Evolutionary conservation across 192 early-diverging fungal species (phyloP), one percentile per base, ranked within the genome.

Genomic region (Rhizophagus clarus): DNA sequence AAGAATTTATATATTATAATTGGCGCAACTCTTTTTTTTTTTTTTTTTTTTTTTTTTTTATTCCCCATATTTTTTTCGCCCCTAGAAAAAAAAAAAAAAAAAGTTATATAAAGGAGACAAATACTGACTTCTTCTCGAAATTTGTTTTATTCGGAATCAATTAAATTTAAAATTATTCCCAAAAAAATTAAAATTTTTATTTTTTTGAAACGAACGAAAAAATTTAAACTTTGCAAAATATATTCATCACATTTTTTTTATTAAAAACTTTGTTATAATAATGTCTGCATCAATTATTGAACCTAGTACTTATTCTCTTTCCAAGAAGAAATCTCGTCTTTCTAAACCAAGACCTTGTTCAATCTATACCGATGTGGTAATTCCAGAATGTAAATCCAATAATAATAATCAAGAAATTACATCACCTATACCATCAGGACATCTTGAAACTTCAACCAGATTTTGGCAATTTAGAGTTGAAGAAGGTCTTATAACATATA

Each of bases 381-480:
- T 72, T 28, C 42, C 71, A 29, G 49, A 56, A 15, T 20, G 14
- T 17, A 28, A 45, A 47, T 49, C n/a, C 14, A 28, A 72, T 28
- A 24, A 9, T 9, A n/a, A 10, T 42, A 70, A 70, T 22, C 20
- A 22, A 40, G 68, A 40, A 70, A 70, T 70, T 9, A 34, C 31
- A 51, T 49, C 71, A 22, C 37, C 45, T 28, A 47, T 72, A 15
- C 71, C 71, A 15, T 72, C 71, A 37, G 74, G 74, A 10, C 74
- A 76, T 61, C 60, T 76, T 40, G 60, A 63, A 62, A 42, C 31
- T 62, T n/a, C 31, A 20, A 62, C 17, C 17, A 32, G 31, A 40
- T 76, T 76, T 61, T 76, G 74, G 74, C 74, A 76, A 26, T 76
- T 76, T 76, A 75, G 17, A 37, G 61, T 76, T 47, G 61, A 62